Conservation (phyloP, 352 stramenopile species). For the Phytophthora chlamydospora region DNA sequence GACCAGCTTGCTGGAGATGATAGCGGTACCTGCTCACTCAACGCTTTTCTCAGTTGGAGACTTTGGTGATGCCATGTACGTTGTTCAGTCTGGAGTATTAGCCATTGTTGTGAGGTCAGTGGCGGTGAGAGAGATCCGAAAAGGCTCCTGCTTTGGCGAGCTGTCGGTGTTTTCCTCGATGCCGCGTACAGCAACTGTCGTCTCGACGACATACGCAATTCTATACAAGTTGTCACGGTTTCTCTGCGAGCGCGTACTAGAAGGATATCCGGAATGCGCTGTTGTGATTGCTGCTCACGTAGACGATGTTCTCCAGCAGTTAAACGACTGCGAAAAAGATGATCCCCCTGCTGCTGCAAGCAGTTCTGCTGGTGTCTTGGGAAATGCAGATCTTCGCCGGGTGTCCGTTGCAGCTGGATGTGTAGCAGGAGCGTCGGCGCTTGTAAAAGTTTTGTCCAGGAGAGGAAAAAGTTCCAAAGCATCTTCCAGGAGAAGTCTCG, state of each 20-base stretch:
- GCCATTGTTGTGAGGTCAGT: conserved; percentile 51
- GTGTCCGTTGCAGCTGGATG: conserved; percentile 4
- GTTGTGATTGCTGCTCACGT: conserved; percentile 30
- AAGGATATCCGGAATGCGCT: conserved; percentile 51
- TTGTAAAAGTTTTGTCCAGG: neutral
- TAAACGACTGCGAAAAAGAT: conserved; percentile 1
- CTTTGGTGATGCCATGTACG: conserved; percentile 67
- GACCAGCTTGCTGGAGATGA: conserved; percentile 60
- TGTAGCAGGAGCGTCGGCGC: neutral
- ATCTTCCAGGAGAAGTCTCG: no score
- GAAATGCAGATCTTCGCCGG: neutral
- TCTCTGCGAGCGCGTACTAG: conserved; percentile 49
- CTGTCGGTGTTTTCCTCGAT: conserved; percentile 63
- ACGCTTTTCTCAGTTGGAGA: conserved; percentile 59
- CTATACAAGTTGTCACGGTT: conserved; percentile 64
- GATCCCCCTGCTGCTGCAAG: no score
- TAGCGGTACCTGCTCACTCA: conserved; percentile 56
- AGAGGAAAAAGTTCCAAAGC: conserved; percentile 65
- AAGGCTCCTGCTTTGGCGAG: conserved; percentile 66
- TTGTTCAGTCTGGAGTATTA: conserved; percentile 66
- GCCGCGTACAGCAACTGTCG: conserved; percentile 53
- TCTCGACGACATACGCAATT: conserved; percentile 59
- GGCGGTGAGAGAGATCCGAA: conserved; percentile 68
- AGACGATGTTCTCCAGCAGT: neutral
- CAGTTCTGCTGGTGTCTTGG: no score